These are phyloP conservation scores for Aspergillus texensis DNA, from an alignment of 2,329 filamentous ascomycete genomes.

Conservation along the genomic window DNA sequence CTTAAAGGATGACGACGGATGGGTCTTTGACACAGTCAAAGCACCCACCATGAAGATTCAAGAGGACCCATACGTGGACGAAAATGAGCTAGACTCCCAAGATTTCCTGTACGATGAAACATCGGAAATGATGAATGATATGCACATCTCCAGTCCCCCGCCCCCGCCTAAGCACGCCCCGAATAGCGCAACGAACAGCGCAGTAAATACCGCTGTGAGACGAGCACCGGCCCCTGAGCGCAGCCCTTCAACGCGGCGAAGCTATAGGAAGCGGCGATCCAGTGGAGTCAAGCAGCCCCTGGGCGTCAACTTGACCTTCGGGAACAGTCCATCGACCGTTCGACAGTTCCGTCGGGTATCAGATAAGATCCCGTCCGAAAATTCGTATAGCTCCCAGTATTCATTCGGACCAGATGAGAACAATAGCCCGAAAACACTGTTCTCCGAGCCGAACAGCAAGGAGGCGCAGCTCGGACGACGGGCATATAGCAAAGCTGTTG, in stretches of 20 bases:
- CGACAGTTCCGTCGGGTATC: slow-evolving; percentile 89
- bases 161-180: slow-evolving; percentile 51
- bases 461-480: slow-evolving; percentile 81
- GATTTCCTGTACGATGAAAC: slow-evolving; percentile 41
- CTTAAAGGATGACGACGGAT: slow-evolving; percentile 75
- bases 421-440: slow-evolving; percentile 37
- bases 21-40: slow-evolving; percentile 95
- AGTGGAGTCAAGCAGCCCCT: slow-evolving; percentile 72
- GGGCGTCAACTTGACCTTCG: slow-evolving; percentile 88
- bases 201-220: slow-evolving; percentile 60
- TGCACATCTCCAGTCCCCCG: slow-evolving; percentile 49
- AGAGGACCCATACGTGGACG: slow-evolving; percentile 54
- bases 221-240: slow-evolving; percentile 48
- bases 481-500: slow-evolving; percentile 78
- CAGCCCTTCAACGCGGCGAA: slow-evolving; percentile 46
- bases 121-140: slow-evolving; percentile 42
- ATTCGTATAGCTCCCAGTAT: slow-evolving; percentile 27
- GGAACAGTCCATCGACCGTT: slow-evolving; percentile 89
- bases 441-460: slow-evolving; percentile 59
- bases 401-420: slow-evolving; percentile 43
- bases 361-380: slow-evolving; percentile 55
- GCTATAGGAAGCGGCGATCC: slow-evolving; percentile 45
- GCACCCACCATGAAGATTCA: slow-evolving; percentile 63
- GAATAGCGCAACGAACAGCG: slow-evolving; percentile 53
- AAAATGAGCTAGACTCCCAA: slow-evolving; percentile 45